Evolutionary conservation across 306 rosid species (phyloP).

Genomic region (Cicer judaicum): DNA sequence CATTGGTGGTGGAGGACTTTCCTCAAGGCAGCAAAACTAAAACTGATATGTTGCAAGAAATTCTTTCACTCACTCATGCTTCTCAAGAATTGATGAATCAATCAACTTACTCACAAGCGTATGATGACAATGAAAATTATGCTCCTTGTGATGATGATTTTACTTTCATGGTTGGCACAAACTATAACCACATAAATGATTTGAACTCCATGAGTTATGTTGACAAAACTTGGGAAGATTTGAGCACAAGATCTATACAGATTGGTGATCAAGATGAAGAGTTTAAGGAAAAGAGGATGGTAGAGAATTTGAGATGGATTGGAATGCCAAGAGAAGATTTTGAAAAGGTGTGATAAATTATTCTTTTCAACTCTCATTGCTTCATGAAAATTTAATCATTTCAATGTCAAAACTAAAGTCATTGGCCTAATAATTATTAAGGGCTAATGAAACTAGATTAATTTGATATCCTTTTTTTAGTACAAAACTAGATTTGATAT

Average conservation of each 20-base stretch:
- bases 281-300: constrained; percentile 55
- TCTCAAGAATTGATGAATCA: constrained; percentile 74
- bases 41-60: constrained; percentile 80
- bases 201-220: constrained; percentile 49
- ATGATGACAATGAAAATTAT: constrained; percentile 54
- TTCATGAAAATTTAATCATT: not conserved
- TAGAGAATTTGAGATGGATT: constrained; percentile 87
- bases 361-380: not conserved
- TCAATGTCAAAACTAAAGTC: not conserved
- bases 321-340: constrained; percentile 73
- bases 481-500: not conserved
- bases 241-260: constrained; percentile 55
- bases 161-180: constrained; percentile 63
- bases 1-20: constrained; percentile 76
- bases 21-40: constrained; percentile 56
- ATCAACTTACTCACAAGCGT: constrained; percentile 43
- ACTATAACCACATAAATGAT: constrained; percentile 43
- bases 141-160: constrained; percentile 59
- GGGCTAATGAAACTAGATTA: not conserved
- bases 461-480: too few relatives aligned
- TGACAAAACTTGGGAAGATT: constrained; percentile 66
- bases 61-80: constrained; percentile 82
- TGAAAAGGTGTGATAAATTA: constrained; percentile 62
- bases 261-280: constrained; percentile 62
- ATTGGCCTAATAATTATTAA: not conserved